Conservation (phyloP, 176 grass and related monocot species). For the Thalia dealbata region DNA sequence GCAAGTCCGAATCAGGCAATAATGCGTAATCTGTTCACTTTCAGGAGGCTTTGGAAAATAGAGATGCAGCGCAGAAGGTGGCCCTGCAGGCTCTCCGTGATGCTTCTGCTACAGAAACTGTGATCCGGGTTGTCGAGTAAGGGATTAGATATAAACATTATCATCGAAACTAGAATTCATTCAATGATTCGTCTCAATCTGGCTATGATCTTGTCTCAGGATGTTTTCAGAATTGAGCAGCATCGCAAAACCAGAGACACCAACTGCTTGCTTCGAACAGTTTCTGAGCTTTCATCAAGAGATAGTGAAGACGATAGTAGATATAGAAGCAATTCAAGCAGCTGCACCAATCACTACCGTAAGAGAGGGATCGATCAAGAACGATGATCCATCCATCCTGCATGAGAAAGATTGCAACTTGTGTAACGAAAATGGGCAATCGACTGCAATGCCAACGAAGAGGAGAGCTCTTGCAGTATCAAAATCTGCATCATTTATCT, state of each 20-base stretch:
- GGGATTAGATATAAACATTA: not conserved
- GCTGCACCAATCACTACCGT: conserved; percentile 45
- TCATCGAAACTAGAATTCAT: not conserved
- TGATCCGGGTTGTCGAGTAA: conserved; percentile 69
- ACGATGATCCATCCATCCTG: conserved; percentile 31
- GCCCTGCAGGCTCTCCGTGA: conserved; percentile 78
- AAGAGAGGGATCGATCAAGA: conserved; percentile 1
- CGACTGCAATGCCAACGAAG: conserved; percentile 17
- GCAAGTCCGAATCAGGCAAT: not conserved
- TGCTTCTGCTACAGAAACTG: conserved; percentile 60
- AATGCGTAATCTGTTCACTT: not conserved
- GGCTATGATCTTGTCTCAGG: conserved; percentile 23
- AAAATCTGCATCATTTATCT: conserved; percentile 50
- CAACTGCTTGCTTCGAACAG: conserved; percentile 57
- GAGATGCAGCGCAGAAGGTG: conserved; percentile 76
- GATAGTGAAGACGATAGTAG: conserved; percentile 48
- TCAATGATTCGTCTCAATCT: not conserved
- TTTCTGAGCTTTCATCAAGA: conserved; percentile 84
- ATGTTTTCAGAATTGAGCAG: conserved; percentile 72
- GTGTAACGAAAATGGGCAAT: conserved; percentile 3
- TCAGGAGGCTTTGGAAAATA: conserved; percentile 64
- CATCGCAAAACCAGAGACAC: conserved; percentile 45
- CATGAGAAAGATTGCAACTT: conserved; percentile 69
- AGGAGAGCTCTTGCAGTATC: conserved; percentile 37
- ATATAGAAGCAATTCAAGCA: conserved; percentile 74